phyloP scores from a whole-genome alignment of 306 rosid species.

The Castanea crenata region DNA sequence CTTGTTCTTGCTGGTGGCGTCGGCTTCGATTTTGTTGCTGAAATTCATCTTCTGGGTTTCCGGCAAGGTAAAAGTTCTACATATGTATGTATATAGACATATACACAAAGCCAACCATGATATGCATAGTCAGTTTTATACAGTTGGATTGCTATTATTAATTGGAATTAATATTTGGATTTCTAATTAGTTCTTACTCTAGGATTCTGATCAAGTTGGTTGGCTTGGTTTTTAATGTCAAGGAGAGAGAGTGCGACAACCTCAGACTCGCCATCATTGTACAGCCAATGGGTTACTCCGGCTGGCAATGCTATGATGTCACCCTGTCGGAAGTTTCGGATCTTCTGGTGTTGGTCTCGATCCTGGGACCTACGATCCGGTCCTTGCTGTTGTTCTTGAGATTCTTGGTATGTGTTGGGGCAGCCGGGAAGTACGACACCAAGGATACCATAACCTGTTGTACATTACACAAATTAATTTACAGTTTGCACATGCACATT shows the following conservation, averaged over 20 bases:
- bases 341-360: constrained; percentile 43
- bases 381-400: constrained; percentile 13
- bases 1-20: background rate
- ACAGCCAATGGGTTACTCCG: constrained; percentile 36
- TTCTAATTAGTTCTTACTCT: constrained; percentile 28
- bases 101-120: background rate
- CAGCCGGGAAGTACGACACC: constrained; percentile 42
- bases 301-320: constrained; percentile 45
- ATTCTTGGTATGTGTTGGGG: constrained; percentile 41
- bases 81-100: background rate
- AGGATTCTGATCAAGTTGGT: constrained; percentile 66
- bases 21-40: background rate
- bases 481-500: background rate
- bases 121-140: background rate
- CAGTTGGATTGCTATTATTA: background rate
- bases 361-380: background rate
- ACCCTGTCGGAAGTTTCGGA: constrained; percentile 32
- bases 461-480: background rate
- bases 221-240: constrained; percentile 33
- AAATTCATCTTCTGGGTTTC: constrained; percentile 29
- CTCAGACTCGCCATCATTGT: constrained; percentile 31
- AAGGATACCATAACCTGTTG: constrained; percentile 34
- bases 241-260: constrained; percentile 44
- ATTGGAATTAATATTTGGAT: background rate
- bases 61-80: constrained; percentile 50